Base-by-base conservation (phyloP, 1,139 yeast genomes). In the Yamadazyma dushanensis region DNA sequence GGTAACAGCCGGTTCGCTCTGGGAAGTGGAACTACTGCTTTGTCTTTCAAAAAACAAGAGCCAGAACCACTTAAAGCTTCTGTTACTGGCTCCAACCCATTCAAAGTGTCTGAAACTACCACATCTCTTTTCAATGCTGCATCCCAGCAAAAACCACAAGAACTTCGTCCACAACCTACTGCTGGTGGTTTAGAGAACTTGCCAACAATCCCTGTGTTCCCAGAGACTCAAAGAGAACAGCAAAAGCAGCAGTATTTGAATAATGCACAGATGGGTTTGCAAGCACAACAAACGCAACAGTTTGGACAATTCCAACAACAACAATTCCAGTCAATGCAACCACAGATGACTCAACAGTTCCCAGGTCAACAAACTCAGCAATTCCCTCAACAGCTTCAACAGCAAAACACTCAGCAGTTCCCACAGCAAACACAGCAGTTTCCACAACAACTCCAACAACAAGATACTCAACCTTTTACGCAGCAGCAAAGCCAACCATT, bases 171-270 rank as follows among this genome's bases (percentile, higher is more conserved):
- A 9, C 83, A 77, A 48, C 68, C 75, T 3, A 80, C 87, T 2
- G 83, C 85, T 15, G 88, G 87, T 4, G 88, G 88, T 0, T 66
- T 78, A 40, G 88, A 81, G 52, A 63, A 64, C 36, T 48, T 80
- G 26, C 81, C 81, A 3, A 80, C 87, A 0, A 57, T 76, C 3
- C 73, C 87, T 3, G 83, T 80, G 1, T 81, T 81, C 49, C 86
- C 86, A 0, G 77, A 78, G 45, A 80, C 86, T 7, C 78, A 73
- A 49, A 61, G 56, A 39, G 70, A 65, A 28, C 64, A 60, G 18
- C 63, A 58, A 33, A 59, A 58, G 35, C 68, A 70, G 35, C 60
- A 53, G 29, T 60, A 53, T 42, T 56, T 68, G 45, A 52, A 58
- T 33, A 59, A 61, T 38, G 78, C 79, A 2, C 54, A 56, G 24